Conservation (phyloP, 139 green algal species). For the Monoraphidium neglectum region DNA sequence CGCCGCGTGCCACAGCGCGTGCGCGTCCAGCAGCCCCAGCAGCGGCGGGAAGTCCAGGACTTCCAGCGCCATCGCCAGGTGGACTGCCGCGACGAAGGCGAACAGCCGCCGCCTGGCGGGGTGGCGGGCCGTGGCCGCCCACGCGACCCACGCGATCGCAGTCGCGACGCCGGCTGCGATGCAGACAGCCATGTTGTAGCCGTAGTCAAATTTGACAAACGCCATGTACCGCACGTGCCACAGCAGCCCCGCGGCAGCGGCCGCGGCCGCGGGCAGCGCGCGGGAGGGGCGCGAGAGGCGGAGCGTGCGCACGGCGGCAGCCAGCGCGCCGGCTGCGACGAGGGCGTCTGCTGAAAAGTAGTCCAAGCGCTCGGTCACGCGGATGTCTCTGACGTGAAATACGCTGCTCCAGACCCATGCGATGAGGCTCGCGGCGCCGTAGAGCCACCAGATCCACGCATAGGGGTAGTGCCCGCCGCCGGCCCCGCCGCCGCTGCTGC, state of each 20-base stretch:
- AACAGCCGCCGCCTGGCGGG: constrained; percentile 44
- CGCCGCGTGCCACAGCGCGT: constrained; percentile 81
- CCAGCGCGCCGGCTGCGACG: constrained; percentile 46
- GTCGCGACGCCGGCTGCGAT: constrained; percentile 58
- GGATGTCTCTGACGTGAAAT: constrained; percentile 79
- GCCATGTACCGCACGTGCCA: constrained; percentile 79
- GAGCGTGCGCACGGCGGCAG: constrained; percentile 28
- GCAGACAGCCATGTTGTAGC: constrained; percentile 80
- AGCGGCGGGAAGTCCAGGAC: constrained; percentile 87
- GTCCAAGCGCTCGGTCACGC: constrained; percentile 64
- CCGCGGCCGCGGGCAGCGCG: neutral
- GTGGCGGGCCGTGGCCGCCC: constrained; percentile 17
- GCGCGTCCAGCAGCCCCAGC: constrained; percentile 71
- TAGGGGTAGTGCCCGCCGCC: constrained; percentile 43
- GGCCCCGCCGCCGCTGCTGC: neutral
- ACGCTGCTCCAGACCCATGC: constrained; percentile 81
- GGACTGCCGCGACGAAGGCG: constrained; percentile 57
- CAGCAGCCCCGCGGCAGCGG: constrained; percentile 13
- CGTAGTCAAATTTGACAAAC: constrained; percentile 88
- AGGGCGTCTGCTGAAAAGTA: constrained; percentile 63
- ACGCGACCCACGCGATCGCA: constrained; percentile 43
- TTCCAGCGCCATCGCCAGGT: constrained; percentile 73
- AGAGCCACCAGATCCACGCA: constrained; percentile 57
- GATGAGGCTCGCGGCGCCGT: constrained; percentile 55
- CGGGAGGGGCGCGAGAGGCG: neutral